These are phyloP conservation scores for Talaromyces sp. DNA, from an alignment of 2,329 filamentous ascomycete species.

Conservation along the genomic window DNA sequence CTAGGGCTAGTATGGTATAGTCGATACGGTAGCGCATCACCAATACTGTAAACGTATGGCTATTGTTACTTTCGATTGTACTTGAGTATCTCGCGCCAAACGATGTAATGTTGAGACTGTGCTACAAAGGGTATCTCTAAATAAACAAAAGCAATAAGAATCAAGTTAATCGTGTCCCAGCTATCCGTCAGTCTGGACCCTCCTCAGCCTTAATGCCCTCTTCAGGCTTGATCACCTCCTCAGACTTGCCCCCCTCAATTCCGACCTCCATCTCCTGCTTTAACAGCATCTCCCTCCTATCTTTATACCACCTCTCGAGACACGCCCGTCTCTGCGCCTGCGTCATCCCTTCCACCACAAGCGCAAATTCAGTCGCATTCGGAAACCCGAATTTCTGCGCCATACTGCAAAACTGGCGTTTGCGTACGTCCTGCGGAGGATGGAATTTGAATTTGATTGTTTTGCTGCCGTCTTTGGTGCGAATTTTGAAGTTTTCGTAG, in stretches of 20 bases:
- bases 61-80: not conserved
- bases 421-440: slow-evolving; percentile 70
- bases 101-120: not conserved
- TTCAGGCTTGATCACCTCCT: not conserved
- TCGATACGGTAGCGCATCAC: not conserved
- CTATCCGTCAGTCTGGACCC: not conserved
- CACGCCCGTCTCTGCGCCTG: slow-evolving; percentile 75
- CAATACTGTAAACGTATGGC: not conserved
- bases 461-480: slow-evolving; percentile 34
- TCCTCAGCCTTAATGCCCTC: not conserved
- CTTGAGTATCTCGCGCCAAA: not conserved
- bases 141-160: not conserved
- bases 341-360: slow-evolving; percentile 87
- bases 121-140: not conserved
- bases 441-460: slow-evolving; percentile 61
- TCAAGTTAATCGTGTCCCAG: not conserved
- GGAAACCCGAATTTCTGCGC: slow-evolving; percentile 73
- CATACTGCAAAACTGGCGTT: slow-evolving; percentile 88
- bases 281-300: slow-evolving; percentile 54
- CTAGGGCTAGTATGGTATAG: not conserved
- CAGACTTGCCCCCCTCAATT: not conserved
- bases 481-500: slow-evolving; percentile 18
- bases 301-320: slow-evolving; percentile 75
- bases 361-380: slow-evolving; percentile 76
- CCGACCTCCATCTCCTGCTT: slow-evolving; percentile 5